Percentiles rank a stretch among this genome's conserved stretches.
Conservation (phyloP, 2,329 filamentous ascomycete species). For the Aquanectria penicillioides region DNA sequence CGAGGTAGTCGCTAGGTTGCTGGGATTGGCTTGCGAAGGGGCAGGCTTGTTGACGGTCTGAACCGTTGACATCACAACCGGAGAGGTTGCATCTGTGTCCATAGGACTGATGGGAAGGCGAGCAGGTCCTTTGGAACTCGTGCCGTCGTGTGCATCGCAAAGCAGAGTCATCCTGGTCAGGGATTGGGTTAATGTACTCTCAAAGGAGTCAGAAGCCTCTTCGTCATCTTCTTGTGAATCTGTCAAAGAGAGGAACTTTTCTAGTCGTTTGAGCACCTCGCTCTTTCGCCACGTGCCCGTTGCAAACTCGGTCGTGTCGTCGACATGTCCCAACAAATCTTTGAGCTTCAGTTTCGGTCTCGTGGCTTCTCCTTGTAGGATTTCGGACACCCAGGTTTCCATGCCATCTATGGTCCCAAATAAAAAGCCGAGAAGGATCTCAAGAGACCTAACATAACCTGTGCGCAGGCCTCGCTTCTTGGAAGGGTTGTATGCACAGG, state of each 20-base stretch:
- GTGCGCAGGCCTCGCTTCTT: slow-evolving; percentile 25
- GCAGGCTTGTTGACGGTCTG: neutral
- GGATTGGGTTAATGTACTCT: slow-evolving; percentile 5
- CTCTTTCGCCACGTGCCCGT: slow-evolving; percentile 15
- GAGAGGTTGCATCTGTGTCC: slow-evolving; percentile 5
- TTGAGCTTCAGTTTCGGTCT: neutral
- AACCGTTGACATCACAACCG: neutral
- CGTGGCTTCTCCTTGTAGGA: slow-evolving; percentile 9
- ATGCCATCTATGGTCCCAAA: slow-evolving; percentile 14
- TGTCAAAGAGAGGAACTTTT: neutral
- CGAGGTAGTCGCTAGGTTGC: neutral
- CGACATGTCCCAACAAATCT: neutral
- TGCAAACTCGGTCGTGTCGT: neutral
- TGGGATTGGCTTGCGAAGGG: neutral
- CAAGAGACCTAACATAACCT: slow-evolving; percentile 25
- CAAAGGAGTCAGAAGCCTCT: slow-evolving; percentile 7
- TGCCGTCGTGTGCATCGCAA: neutral
- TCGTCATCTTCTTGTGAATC: slow-evolving; percentile 14
- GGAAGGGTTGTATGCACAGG: slow-evolving; percentile 20
- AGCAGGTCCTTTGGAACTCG: neutral
- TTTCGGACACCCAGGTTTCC: slow-evolving; percentile 9
- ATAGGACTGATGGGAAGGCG: neutral
- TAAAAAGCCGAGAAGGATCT: slow-evolving; percentile 17
- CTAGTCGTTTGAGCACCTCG: neutral
- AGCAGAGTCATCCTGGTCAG: neutral